A percentile compares a stretch with the other conserved stretches of the same genome.
These are phyloP conservation scores for Fistulifera solaris DNA, from an alignment of 108 stramenopile genomes.

Conservation along the genomic window DNA sequence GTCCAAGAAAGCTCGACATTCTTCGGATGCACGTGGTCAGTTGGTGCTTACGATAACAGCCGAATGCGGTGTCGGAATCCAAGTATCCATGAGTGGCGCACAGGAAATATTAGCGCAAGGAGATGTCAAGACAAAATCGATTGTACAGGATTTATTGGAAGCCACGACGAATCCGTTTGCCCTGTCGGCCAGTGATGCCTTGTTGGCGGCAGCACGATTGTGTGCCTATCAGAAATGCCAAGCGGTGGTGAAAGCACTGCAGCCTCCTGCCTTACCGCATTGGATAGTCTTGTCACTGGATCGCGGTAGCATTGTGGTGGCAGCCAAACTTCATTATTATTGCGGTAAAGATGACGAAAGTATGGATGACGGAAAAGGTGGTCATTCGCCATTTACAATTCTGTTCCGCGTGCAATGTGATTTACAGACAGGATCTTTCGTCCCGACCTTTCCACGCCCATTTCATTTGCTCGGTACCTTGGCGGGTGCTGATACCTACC, in stretches of 20 bases:
- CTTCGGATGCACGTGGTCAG: constrained; percentile 13
- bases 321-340: constrained; percentile 48
- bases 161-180: constrained; percentile 76
- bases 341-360: not conserved
- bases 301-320: constrained; percentile 63
- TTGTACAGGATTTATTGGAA: constrained; percentile 49
- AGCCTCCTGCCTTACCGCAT: constrained; percentile 31
- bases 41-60: constrained; percentile 67
- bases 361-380: not conserved
- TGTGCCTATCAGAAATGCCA: constrained; percentile 74
- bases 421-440: constrained; percentile 67
- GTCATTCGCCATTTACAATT: constrained; percentile 15
- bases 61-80: constrained; percentile 49
- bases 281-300: constrained; percentile 71
- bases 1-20: not conserved
- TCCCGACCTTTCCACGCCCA: constrained; percentile 53
- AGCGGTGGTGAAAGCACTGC: constrained; percentile 59
- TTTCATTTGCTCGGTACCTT: constrained; percentile 49
- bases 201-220: constrained; percentile 68
- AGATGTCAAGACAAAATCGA: constrained; percentile 39
- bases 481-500: constrained; percentile 57
- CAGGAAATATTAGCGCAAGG: constrained; percentile 12
- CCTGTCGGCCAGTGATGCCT: constrained; percentile 72
- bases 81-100: constrained; percentile 72
- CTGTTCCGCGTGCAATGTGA: constrained; percentile 78